Conservation (phyloP, 1,139 yeast species). For the Saccharomyces hybrid region DNA sequence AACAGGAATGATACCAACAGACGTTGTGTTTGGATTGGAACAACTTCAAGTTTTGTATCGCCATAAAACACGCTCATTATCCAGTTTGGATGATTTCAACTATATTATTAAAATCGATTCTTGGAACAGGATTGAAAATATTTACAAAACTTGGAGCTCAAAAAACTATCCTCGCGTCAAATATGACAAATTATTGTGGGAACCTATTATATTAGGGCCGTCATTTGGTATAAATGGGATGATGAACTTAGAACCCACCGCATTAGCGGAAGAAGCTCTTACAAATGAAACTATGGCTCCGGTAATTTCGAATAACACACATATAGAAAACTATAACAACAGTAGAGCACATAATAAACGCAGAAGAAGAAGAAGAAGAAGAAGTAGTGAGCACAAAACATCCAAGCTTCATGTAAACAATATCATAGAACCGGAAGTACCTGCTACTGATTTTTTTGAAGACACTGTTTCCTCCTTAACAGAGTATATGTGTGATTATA, state of each 20-base stretch:
- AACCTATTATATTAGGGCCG: constrained; percentile 75
- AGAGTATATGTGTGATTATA: background rate
- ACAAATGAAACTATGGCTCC: constrained; percentile 4
- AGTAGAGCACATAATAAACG: background rate
- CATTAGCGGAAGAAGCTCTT: constrained; percentile 11
- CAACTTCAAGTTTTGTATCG: constrained; percentile 50
- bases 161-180: constrained; percentile 50
- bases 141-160: constrained; percentile 47
- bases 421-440: background rate
- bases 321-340: constrained; percentile 22
- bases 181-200: constrained; percentile 59
- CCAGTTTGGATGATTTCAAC: constrained; percentile 29
- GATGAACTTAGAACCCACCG: constrained; percentile 27
- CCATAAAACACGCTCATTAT: constrained; percentile 2
- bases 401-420: background rate
- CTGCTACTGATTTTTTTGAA: background rate
- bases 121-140: constrained; percentile 36
- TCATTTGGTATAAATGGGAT: constrained; percentile 63
- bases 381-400: background rate
- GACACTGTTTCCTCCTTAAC: background rate
- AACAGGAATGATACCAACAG: constrained; percentile 85
- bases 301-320: constrained; percentile 43
- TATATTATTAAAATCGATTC: constrained; percentile 54
- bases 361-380: background rate
- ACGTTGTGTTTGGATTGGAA: constrained; percentile 81